Evolutionary conservation across 1,139 yeast genomes (phyloP).

Genomic region (Ogataea hybrid): DNA sequence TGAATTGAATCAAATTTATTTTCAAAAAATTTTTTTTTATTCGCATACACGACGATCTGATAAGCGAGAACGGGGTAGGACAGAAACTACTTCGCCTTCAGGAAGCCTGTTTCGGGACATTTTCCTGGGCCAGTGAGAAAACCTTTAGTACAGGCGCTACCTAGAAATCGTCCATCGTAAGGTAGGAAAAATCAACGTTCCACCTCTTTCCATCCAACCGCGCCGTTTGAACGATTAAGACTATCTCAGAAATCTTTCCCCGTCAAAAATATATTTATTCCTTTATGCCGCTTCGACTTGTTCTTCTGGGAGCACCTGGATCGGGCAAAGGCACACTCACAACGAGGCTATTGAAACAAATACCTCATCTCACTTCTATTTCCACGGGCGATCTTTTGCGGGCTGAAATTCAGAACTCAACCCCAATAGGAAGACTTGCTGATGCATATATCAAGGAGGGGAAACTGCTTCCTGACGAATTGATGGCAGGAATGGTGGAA

Average conservation of each 20-base stretch:
- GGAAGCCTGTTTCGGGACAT: no score
- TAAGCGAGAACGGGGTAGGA: conserved; percentile 2
- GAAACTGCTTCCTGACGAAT: conserved; percentile 65
- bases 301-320: conserved; percentile 90
- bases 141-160: no score
- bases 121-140: no score
- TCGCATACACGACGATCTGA: conserved; percentile 4
- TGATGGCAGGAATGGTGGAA: conserved; percentile 61
- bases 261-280: neutral
- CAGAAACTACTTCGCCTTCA: neutral
- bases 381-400: conserved; percentile 87
- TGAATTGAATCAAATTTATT: conserved; percentile 7
- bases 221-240: neutral
- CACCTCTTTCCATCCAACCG: neutral
- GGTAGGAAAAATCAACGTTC: neutral
- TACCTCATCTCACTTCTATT: conserved; percentile 51
- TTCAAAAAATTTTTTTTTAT: conserved; percentile 7
- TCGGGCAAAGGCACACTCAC: conserved; percentile 94
- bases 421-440: conserved; percentile 61
- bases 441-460: conserved; percentile 59
- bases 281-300: conserved; percentile 53
- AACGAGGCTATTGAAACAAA: conserved; percentile 52
- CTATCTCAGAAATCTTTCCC: neutral
- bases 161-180: no score
- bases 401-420: conserved; percentile 53